Evolutionary conservation across 352 stramenopile genomes (phyloP).

Genomic region (Pythium oligandrum): DNA sequence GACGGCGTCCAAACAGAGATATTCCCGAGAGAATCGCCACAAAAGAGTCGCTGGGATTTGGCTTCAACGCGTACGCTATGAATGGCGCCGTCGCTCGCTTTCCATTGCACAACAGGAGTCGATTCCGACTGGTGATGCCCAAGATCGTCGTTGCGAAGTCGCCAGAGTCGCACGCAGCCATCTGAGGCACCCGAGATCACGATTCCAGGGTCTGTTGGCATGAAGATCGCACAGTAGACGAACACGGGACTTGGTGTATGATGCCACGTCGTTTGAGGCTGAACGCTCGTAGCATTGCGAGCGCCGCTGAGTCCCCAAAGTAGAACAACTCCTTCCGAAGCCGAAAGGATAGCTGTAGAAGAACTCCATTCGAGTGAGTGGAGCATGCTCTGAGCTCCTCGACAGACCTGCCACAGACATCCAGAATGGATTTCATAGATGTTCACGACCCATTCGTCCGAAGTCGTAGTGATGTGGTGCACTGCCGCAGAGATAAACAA

Average conservation of each 20-base stretch:
- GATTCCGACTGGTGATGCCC: background rate
- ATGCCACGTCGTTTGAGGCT: conserved; percentile 20
- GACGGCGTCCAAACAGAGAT: conserved; percentile 43
- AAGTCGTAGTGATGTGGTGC: conserved; percentile 11
- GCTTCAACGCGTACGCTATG: conserved; percentile 50
- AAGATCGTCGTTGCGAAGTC: conserved; percentile 4
- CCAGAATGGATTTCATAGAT: conserved; percentile 42
- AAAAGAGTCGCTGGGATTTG: conserved; percentile 43
- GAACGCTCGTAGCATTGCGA: too few relatives aligned
- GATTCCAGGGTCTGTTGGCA: conserved; percentile 22
- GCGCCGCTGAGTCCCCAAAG: conserved; percentile 29
- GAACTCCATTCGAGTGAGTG: conserved; percentile 52
- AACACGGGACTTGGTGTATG: conserved; percentile 52
- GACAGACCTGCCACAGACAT: conserved; percentile 26
- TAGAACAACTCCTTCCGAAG: conserved; percentile 48
- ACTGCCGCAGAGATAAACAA: conserved; percentile 44
- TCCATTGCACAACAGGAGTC: conserved; percentile 15
- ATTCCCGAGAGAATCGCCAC: conserved; percentile 38
- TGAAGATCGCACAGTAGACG: conserved; percentile 63
- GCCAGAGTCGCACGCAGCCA: conserved; percentile 42
- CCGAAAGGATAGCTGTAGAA: conserved; percentile 41
- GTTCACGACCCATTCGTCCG: conserved; percentile 23
- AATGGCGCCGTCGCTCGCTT: conserved; percentile 15
- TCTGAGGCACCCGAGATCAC: conserved; percentile 51
- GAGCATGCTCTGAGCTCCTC: conserved; percentile 50